Evolutionary conservation across 371 early-diverging fungal genomes (phyloP).

Genomic region (Smittium culicis): DNA sequence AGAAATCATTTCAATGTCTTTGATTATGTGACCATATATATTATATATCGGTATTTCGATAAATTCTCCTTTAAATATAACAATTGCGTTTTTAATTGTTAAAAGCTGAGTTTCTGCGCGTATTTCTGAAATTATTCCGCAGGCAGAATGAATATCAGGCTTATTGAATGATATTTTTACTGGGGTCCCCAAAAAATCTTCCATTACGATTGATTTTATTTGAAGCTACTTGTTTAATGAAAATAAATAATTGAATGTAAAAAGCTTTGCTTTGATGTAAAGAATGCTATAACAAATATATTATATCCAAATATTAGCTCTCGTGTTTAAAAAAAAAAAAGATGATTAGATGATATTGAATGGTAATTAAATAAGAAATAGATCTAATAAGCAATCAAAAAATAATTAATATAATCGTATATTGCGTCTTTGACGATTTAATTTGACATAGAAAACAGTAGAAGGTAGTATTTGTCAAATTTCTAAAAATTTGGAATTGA

Average conservation of each 20-base stretch:
- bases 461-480: too few relatives aligned
- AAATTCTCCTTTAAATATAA: background rate
- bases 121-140: background rate
- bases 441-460: too few relatives aligned
- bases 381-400: too few relatives aligned
- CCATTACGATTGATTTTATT: background rate
- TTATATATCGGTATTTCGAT: background rate
- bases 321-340: too few relatives aligned
- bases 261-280: background rate
- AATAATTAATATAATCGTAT: too few relatives aligned
- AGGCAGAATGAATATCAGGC: background rate
- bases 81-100: constrained; percentile 1
- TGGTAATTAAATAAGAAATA: too few relatives aligned
- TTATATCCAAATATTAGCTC: too few relatives aligned
- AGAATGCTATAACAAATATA: too few relatives aligned
- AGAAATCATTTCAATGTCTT: background rate
- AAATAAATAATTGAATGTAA: background rate
- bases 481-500: too few relatives aligned
- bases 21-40: background rate
- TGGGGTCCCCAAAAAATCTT: constrained; percentile 2
- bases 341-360: too few relatives aligned
- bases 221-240: background rate
- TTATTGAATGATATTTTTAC: background rate
- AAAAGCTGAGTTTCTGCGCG: background rate
- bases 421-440: too few relatives aligned